These are phyloP conservation scores for Quercus tomentella DNA, from an alignment of 331 rosid species.

Conservation along the genomic window DNA sequence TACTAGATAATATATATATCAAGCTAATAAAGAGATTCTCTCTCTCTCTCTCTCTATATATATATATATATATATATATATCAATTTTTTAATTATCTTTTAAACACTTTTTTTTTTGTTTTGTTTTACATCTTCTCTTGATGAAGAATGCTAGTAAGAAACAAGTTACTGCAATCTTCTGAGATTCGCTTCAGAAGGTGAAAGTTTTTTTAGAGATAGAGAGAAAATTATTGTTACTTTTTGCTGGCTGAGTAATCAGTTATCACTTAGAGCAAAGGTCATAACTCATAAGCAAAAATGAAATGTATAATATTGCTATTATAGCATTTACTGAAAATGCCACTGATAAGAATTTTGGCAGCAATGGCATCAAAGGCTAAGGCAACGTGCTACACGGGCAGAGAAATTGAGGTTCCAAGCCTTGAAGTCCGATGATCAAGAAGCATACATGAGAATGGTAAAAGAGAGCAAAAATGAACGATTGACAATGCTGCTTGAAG, in stretches of 20 bases:
- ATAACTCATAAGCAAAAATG: background rate
- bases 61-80: too few species aligned
- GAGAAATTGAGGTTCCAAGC: constrained; percentile 99
- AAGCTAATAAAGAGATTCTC: background rate
- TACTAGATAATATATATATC: background rate
- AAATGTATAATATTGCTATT: background rate
- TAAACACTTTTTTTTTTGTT: too few species aligned
- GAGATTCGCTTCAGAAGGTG: background rate
- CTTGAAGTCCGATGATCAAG: constrained; percentile 97
- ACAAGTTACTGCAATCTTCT: background rate
- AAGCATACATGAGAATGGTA: constrained; percentile 99
- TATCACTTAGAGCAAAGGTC: constrained; percentile 8
- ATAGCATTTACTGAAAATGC: constrained; percentile 4
- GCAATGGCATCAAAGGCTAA: constrained; percentile 99
- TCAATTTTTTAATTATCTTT: too few species aligned
- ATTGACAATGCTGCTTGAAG: constrained; percentile 88
- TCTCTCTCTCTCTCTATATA: background rate
- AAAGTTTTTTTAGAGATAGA: background rate
- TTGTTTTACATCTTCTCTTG: background rate
- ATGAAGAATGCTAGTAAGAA: background rate
- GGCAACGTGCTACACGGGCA: constrained; percentile 92
- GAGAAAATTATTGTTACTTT: background rate
- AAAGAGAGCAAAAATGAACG: constrained; percentile 98
- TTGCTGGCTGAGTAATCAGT: constrained; percentile 6
- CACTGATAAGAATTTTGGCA: constrained; percentile 28